Base-by-base conservation (phyloP, 176 grass and related monocot species). In the Panicum miliaceum region DNA sequence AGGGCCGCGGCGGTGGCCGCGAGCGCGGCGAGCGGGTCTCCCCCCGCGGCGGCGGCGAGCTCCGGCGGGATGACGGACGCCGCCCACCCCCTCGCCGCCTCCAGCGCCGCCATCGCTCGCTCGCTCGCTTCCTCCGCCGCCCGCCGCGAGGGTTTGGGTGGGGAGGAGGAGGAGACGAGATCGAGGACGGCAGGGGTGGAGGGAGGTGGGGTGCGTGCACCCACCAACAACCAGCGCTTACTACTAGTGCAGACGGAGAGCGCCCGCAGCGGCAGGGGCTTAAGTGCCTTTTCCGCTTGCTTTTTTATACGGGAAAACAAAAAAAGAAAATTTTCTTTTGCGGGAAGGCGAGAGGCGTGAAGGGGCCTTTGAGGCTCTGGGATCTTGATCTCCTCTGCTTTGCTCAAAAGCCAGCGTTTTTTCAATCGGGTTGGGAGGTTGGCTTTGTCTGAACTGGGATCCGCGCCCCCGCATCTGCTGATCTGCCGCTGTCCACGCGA, bases 51-150 rank as follows among this genome's bases (percentile, higher is more conserved):
- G n/a, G 78, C 72, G 35, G 78, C 86, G 35, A 88, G 76, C 71
- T 77, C 86, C 35, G 86, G 81, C 41, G 81, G 85, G 20, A 92
- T 76, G 45, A 76, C 80, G 75, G 84, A 80, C 25, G 68, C 84
- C 89, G 89, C 89, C 89, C 89, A 90, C 84, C 42, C 60, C 89
- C 89, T 84, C 80, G 84, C 89, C 80, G 61, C 89, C 89, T 90
- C 84, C 80, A 90, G 57, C 59, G 76, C 76, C 82, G 76, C 81
- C 87, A 89, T 85, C 82, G 50, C 86, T 47, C 32, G 73, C 50
- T 5, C 60, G 77, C 61, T 36, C 77, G 77, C 77, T 80, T n/a
- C 63, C 82, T 67, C 60, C 68, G 59, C 60, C 67, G 43, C 56
- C 20, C 56, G 56, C 43, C 14, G 59, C 71, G 45, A 60, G 54